A percentile compares a stretch with the other conserved stretches of the same genome.
phyloP scores from a whole-genome alignment of 805 yeast species.

The Candida patagonica region DNA sequence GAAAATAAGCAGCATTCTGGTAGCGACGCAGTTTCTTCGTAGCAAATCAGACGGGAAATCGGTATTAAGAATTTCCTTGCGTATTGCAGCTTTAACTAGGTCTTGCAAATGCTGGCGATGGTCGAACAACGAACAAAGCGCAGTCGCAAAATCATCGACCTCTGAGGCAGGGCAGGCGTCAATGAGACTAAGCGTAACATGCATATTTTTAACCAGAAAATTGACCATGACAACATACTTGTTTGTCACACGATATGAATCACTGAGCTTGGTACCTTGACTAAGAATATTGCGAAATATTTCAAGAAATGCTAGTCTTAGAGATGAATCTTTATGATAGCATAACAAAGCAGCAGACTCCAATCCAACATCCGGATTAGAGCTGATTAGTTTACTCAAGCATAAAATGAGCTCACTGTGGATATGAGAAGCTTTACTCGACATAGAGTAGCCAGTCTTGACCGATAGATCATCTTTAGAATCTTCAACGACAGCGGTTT shows the following conservation, averaged over 20 bases:
- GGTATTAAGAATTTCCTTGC: conserved; percentile 53
- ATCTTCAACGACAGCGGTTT: conserved; percentile 11
- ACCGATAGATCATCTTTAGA: conserved; percentile 1
- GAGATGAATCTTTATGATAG: conserved; percentile 54
- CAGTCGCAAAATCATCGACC: conserved; percentile 60
- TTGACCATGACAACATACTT: conserved; percentile 18
- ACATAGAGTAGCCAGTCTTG: conserved; percentile 3
- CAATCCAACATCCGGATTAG: conserved; percentile 71
- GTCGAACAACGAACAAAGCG: conserved; percentile 48
- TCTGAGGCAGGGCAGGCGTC: conserved; percentile 58
- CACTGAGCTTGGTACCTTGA: conserved; percentile 25
- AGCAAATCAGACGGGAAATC: conserved; percentile 61
- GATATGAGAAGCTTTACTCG: conserved; percentile 24
- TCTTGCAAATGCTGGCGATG: conserved; percentile 25
- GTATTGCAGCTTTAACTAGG: conserved; percentile 46
- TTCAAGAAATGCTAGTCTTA: conserved; percentile 63
- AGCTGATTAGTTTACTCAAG: conserved; percentile 57
- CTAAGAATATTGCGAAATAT: conserved; percentile 61
- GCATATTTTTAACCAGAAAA: conserved; percentile 17
- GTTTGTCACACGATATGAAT: conserved; percentile 14
- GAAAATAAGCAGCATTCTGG: conserved; percentile 62
- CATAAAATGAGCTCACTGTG: conserved; percentile 57
- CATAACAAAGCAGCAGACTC: conserved; percentile 71
- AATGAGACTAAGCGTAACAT: conserved; percentile 44
- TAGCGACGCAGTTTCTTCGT: conserved; percentile 74